Evolutionary conservation across 2,329 filamentous ascomycete genomes (phyloP), one percentile per base, ranked within the genome.

Genomic region (Xylariomycetidae sp.): DNA sequence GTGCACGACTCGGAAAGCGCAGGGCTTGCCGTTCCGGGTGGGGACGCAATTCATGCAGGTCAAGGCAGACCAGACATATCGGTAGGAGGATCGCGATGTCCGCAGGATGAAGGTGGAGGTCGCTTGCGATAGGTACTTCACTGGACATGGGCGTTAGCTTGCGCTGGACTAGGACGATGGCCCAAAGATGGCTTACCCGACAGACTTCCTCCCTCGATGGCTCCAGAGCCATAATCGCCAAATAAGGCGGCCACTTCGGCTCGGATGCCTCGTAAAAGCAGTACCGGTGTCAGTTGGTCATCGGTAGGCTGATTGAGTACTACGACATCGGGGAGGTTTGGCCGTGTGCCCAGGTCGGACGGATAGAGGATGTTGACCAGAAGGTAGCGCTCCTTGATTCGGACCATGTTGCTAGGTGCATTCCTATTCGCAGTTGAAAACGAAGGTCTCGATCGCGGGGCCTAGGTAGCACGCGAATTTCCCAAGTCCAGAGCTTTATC

Each of bases 351-450:
- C 8, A 66, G 43, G 10, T 75, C 65, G 6, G 78, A 71, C 0
- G 89, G 87, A 52, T 95, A 95, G 29, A 96, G 71, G 46, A 96
- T 88, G 56, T 94, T 86, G 42, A 96, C 77, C n/a, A 96, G 78
- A 13, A 98, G 75, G 59, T 98, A 98, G 51, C 92, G 82, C 61
- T 95, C 84, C 63, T 98, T 98, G 48, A 96, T 77, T 55, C 92
- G 86, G 39, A 98, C 92, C 92, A 98, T 95, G 30, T 26, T 63
- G 47, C 25, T 10, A 9, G 25, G 12, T 26, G 16, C 13, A 15
- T 7, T 7, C 7, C 16, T 12, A 12, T 26, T n/a, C 7, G 6
- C 12, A 14, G 15, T 15, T n/a, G n/a, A n/a, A n/a, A n/a, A n/a
- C n/a, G n/a, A n/a, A n/a, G n/a, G n/a, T n/a, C n/a, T n/a, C n/a